These are phyloP conservation scores for Laguncularia racemosa DNA, from an alignment of 345 rosid genomes.

Conservation along the genomic window DNA sequence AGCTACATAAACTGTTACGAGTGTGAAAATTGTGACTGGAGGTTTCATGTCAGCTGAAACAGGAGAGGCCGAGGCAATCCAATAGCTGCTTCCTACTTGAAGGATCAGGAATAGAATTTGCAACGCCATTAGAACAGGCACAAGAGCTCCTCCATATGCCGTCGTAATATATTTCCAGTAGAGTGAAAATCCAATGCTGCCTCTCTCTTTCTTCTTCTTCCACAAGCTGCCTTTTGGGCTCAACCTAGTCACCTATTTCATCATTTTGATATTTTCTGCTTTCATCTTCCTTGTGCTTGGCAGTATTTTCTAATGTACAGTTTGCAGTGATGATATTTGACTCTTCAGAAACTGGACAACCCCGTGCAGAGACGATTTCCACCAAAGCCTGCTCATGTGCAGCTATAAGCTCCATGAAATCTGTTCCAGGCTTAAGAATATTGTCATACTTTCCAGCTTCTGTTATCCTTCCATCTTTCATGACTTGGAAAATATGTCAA, in stretches of 20 bases:
- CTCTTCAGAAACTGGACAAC: constrained; percentile 22
- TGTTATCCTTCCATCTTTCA: constrained; percentile 71
- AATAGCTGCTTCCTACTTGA: constrained; percentile 24
- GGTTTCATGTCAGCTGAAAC: constrained; percentile 47
- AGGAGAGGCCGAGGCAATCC: constrained; percentile 67
- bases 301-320: constrained; percentile 3
- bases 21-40: constrained; percentile 30
- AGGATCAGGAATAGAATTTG: constrained; percentile 14
- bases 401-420: constrained; percentile 71
- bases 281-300: neutral
- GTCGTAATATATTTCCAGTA: constrained; percentile 21
- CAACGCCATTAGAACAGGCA: constrained; percentile 2
- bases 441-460: constrained; percentile 72
- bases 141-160: constrained; percentile 14
- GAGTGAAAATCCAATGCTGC: constrained; percentile 21
- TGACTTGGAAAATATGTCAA: constrained; percentile 29
- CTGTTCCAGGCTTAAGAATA: constrained; percentile 53
- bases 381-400: constrained; percentile 64
- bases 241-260: constrained; percentile 29
- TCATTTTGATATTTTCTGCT: constrained; percentile 19
- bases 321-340: constrained; percentile 11
- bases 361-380: constrained; percentile 36
- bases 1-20: constrained; percentile 48
- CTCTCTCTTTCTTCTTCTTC: constrained; percentile 31
- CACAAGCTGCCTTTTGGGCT: constrained; percentile 48